phyloP scores from a whole-genome alignment of 2,329 filamentous ascomycete genomes.

The Cordyceps cateniannulata region DNA sequence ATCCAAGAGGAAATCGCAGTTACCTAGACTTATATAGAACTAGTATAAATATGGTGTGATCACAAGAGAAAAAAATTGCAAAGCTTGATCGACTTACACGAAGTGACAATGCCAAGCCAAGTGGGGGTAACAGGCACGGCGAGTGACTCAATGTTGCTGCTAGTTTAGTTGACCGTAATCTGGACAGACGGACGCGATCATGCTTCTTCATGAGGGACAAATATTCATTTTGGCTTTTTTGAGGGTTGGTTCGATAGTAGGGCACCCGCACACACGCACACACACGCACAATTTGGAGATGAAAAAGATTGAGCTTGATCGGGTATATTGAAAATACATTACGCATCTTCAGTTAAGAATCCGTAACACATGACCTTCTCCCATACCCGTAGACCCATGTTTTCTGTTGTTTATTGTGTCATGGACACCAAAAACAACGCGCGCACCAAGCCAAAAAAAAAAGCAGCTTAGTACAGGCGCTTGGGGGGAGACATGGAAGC shows the following conservation, averaged over 20 bases:
- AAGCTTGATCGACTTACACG: background rate
- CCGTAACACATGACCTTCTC: conserved; percentile 2
- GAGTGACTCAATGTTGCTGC: background rate
- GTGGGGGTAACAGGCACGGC: background rate
- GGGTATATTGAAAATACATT: conserved; percentile 11
- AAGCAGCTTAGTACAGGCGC: conserved; percentile 77
- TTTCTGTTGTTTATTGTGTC: background rate
- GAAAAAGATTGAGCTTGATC: background rate
- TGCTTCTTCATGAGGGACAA: no score
- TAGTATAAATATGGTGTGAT: conserved; percentile 3
- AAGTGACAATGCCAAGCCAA: background rate
- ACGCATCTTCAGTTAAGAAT: conserved; percentile 10
- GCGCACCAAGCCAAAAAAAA: background rate
- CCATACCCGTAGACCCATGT: background rate
- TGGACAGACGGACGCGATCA: background rate
- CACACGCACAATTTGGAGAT: background rate
- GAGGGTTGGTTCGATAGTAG: no score
- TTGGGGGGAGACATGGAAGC: conserved; percentile 98
- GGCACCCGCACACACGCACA: background rate
- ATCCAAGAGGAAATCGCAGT: background rate
- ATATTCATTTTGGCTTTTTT: background rate
- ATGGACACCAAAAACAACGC: conserved; percentile 1
- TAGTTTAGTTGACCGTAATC: no score
- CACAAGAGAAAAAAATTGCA: background rate
- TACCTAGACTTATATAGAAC: conserved; percentile 12